Evolutionary conservation across 2,329 filamentous ascomycete genomes (phyloP), one percentile per base, ranked within the genome.

Genomic region (Scedosporium boydii): DNA sequence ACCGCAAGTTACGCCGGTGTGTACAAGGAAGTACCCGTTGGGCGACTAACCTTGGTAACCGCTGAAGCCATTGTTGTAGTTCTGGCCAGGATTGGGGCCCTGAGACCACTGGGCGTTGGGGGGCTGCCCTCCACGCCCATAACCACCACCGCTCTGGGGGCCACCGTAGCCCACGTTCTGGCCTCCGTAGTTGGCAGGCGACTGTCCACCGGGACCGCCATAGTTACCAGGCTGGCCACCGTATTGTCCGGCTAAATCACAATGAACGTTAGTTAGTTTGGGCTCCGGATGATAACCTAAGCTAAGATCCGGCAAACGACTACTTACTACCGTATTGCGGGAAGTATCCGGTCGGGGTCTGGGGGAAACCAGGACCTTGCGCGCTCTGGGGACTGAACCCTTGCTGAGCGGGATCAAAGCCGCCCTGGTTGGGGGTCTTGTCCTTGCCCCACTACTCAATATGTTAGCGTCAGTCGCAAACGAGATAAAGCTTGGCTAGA

Each of bases 361-460:
- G 90, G 66, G 90, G 88, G 72, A 88, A 96, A 62, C 82, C 87
- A 61, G 84, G 85, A 68, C 82, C 87, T 76, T 86, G 87, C 69
- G 83, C 88, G 69, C 87, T 90, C 73, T 93, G 90, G 61, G 93
- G 86, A 69, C 84, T 87, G 70, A 86, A 88, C 26, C 80, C 77
- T 72, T 84, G 84, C 69, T 83, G 88, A 69, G 89, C 87, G 73
- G 90, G 93, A 69, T 91, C 90, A 70, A 96, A 96, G 68, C 88
- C 89, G 70, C 89, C 73, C 65, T 77, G 75, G 69, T 86, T 92
- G 29, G 95, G 91, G 61, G 93, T 92, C 78, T 96, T 96, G 77
- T 99, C 95, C 80, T 99, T 99, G 74, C 95, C 95, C 95, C 95
- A 99, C 93, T 98, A 72, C 46, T 69, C 67, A 65, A 67, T 68